Base-by-base conservation (phyloP, 495 filamentous ascomycete species). In the Neurospora terricola region DNA sequence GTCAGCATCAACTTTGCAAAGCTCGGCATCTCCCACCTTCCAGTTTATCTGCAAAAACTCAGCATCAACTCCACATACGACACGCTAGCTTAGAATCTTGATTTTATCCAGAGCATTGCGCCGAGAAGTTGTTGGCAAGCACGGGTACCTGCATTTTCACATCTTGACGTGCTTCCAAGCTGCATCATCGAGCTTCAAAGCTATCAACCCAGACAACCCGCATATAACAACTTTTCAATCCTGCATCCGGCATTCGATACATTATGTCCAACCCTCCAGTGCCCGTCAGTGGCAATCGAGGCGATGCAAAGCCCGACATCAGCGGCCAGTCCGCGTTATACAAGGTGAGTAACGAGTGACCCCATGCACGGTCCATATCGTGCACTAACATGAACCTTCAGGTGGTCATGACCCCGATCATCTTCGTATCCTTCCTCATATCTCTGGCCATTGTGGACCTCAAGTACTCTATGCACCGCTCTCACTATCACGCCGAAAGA, bases 401-500 rank as follows among this genome's bases (percentile, higher is more conserved):
- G 84, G 9, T 83, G 8, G 69, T 88, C 70, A 83, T 86, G 75
- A 84, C 85, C 4, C 86, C 86, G 2, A 68, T 87, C 21, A 79
- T 83, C 70, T 82, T 88, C 77, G 71, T 86, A 71, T 80, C 85
- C 21, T 88, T 88, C 81, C 69, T 88, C 74, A 27, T 88, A 71
- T 87, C 86, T 16, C 83, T 88, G 40, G 78, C 79, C 73, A 73
- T 87, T 8, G 78, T 88, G 71, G 86, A 87, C 79, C 74, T 79
- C 21, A 79, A 79, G n/a, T 80, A 87, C 77, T 78, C 80, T 11
- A 77, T 76, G 27, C 77, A 72, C 14, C 82, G 83, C 38, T 76
- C 81, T 40, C 83, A 81, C 70, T 78, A 77, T 71, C 82, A 83
- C 74, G 73, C 83, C 45, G 76, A 82, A 42, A 42, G 45, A n/a